A percentile compares a stretch with the other conserved stretches of the same genome.
Evolutionary conservation across 371 early-diverging fungal genomes (phyloP).

Genomic region (Amoeboaphelidium protococcarum): DNA sequence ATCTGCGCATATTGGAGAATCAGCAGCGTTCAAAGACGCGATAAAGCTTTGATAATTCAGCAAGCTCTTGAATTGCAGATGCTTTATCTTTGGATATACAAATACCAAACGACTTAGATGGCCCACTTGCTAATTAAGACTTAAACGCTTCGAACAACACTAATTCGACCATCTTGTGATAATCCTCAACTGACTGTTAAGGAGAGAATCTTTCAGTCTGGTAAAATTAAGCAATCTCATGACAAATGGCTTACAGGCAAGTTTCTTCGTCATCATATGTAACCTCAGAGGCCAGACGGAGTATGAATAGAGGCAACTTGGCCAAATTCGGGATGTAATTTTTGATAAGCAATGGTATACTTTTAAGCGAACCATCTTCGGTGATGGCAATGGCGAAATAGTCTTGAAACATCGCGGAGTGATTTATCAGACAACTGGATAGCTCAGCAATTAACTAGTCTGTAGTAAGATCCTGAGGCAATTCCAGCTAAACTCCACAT

Average conservation of each 20-base stretch:
- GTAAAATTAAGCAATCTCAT: not conserved
- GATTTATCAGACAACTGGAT: too few relatives aligned
- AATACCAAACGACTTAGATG: not conserved
- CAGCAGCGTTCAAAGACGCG: not conserved
- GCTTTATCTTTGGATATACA: not conserved
- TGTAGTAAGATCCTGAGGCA: too few relatives aligned
- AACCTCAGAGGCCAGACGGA: not conserved
- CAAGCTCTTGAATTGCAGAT: not conserved
- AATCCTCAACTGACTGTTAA: not conserved
- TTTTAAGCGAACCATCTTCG: not conserved
- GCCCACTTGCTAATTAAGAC: not conserved
- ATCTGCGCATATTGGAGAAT: too few relatives aligned
- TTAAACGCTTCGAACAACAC: too few relatives aligned
- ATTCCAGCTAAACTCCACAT: not conserved
- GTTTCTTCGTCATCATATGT: not conserved
- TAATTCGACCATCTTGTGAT: too few relatives aligned
- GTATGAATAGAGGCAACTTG: not conserved
- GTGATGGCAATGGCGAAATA: not conserved
- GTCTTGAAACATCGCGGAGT: not conserved
- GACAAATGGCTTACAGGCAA: not conserved
- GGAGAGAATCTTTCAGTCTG: not conserved
- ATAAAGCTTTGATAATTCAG: not conserved
- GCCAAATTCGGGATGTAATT: not conserved
- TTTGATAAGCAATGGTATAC: not conserved
- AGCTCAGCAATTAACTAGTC: too few relatives aligned